Evolutionary conservation across 108 stramenopile genomes (phyloP).

Genomic region (Nitzschia putrida): DNA sequence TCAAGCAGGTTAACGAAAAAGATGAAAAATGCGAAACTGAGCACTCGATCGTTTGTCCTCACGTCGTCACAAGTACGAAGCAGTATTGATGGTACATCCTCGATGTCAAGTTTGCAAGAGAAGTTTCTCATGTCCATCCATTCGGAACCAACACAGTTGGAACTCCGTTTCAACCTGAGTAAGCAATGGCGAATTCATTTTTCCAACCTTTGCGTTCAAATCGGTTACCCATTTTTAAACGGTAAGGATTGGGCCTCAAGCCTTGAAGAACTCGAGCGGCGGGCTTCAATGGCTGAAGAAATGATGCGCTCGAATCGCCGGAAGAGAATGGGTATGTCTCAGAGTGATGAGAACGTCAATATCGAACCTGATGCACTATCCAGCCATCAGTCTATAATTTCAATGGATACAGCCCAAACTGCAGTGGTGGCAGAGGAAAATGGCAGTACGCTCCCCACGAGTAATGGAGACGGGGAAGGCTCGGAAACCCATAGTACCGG

Average conservation of each 20-base stretch:
- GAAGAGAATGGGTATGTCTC: slow-evolving; percentile 51
- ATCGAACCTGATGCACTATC: slow-evolving; percentile 30
- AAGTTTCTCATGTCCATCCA: slow-evolving; percentile 66
- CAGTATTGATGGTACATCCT: slow-evolving; percentile 10
- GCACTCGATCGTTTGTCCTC: slow-evolving; percentile 59
- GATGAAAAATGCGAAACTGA: slow-evolving; percentile 80
- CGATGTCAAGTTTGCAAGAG: slow-evolving; percentile 58
- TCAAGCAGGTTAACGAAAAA: slow-evolving; percentile 81
- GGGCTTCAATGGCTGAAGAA: slow-evolving; percentile 51
- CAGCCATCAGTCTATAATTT: not conserved
- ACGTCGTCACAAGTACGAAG: not conserved
- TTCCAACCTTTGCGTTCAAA: slow-evolving; percentile 73
- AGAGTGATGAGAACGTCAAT: slow-evolving; percentile 44
- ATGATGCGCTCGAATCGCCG: slow-evolving; percentile 53
- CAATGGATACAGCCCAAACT: not conserved
- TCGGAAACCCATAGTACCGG: slow-evolving; percentile 7
- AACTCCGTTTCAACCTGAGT: slow-evolving; percentile 62
- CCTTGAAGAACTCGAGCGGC: slow-evolving; percentile 60
- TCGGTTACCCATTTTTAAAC: slow-evolving; percentile 58
- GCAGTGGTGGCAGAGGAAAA: slow-evolving; percentile 8
- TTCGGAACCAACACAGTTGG: slow-evolving; percentile 58
- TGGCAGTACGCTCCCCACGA: not conserved
- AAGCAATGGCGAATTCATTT: slow-evolving; percentile 79
- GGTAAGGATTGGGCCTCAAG: slow-evolving; percentile 66
- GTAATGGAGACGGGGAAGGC: slow-evolving; percentile 8